A percentile compares a stretch with the other conserved stretches of the same genome.
Conservation (phyloP, 2,329 filamentous ascomycete genomes). For the Zasmidium citrigriseum region DNA sequence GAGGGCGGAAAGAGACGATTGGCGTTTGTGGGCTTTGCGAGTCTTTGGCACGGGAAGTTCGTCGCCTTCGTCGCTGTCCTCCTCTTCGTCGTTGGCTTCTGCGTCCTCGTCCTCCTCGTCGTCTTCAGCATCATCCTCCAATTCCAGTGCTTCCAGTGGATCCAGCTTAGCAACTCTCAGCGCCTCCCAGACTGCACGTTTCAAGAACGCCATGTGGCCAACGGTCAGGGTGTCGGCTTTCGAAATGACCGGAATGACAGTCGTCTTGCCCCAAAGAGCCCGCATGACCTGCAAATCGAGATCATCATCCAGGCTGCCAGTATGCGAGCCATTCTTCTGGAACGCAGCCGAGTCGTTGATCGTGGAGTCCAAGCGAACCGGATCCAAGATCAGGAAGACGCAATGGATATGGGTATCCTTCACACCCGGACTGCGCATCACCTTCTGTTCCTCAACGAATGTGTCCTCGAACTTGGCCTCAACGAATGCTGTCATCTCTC, state of each 20-base stretch:
- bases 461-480: constrained; percentile 99
- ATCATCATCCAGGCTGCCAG: constrained; percentile 68
- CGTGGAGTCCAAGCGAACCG: constrained; percentile 77
- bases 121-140: constrained; percentile 70
- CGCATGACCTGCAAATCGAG: constrained; percentile 89
- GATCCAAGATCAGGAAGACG: constrained; percentile 89
- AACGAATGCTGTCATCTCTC: constrained; percentile 87
- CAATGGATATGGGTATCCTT: constrained; percentile 98
- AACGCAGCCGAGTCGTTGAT: constrained; percentile 17
- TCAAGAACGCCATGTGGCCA: constrained; percentile 88
- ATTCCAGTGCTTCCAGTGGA: constrained; percentile 79
- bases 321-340: constrained; percentile 17
- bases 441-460: constrained; percentile 96
- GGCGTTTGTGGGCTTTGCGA: constrained; percentile 38
- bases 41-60: constrained; percentile 33
- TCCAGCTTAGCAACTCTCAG: constrained; percentile 85
- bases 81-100: constrained; percentile 35
- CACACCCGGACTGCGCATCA: constrained; percentile 85
- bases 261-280: constrained; percentile 87
- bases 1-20: constrained; percentile 41
- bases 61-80: constrained; percentile 39
- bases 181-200: constrained; percentile 86
- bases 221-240: constrained; percentile 98
- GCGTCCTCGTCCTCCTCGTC: constrained; percentile 52
- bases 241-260: constrained; percentile 90